A percentile compares a stretch with the other conserved stretches of the same genome.
Evolutionary conservation across 2,329 filamentous ascomycete species (phyloP).

Genomic region (Biscogniauxia mediterranea): DNA sequence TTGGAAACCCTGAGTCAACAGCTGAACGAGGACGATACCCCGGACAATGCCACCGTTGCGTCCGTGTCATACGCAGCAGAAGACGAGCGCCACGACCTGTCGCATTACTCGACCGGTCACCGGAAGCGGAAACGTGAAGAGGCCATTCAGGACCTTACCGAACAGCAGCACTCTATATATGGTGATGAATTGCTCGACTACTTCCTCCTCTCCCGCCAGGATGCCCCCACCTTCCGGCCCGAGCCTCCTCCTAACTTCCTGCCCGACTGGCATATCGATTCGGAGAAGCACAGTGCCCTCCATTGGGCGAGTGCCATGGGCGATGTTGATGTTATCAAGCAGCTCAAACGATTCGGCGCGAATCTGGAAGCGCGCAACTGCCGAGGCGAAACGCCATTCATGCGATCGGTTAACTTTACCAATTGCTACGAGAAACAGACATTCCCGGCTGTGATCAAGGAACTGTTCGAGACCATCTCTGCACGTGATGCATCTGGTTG

Average conservation of each 20-base stretch:
- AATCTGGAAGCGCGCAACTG: constrained; percentile 68
- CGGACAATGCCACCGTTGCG: constrained; percentile 78
- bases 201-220: constrained; percentile 82
- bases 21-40: constrained; percentile 74
- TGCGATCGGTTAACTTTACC: constrained; percentile 92
- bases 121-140: constrained; percentile 77
- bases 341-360: constrained; percentile 79
- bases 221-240: constrained; percentile 69
- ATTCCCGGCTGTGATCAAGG: constrained; percentile 79
- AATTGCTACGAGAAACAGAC: constrained; percentile 95
- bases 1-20: constrained; percentile 62
- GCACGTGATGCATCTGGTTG: constrained; percentile 76
- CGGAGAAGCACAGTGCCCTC: constrained; percentile 86
- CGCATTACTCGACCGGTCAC: constrained; percentile 59
- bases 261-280: constrained; percentile 89
- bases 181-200: constrained; percentile 94
- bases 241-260: constrained; percentile 84
- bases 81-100: constrained; percentile 72
- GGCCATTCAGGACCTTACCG: constrained; percentile 59
- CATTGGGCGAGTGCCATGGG: constrained; percentile 99
- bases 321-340: constrained; percentile 85
- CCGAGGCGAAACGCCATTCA: constrained; percentile 84
- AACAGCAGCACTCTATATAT: constrained; percentile 86
- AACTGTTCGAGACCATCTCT: constrained; percentile 79
- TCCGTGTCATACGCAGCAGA: constrained; percentile 85